Evolutionary conservation across 768 basidiomycete species (phyloP).

Genomic region (Macrocybe gigantea): DNA sequence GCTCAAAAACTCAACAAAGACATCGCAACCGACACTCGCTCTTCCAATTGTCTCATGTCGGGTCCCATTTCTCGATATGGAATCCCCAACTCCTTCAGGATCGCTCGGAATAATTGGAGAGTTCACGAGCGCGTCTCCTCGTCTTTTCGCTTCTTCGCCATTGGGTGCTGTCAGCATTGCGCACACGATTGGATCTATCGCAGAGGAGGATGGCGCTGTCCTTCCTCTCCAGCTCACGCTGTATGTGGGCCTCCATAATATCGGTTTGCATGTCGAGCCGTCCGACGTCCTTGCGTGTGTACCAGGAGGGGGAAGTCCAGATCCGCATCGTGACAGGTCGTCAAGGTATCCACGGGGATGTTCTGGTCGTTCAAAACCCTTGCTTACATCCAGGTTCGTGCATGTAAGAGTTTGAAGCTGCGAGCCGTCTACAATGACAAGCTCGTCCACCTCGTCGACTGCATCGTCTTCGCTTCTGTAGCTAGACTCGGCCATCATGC

Average conservation of each 20-base stretch:
- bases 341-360: constrained; percentile 55
- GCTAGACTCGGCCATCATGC: constrained; percentile 51
- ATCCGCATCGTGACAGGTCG: constrained; percentile 48
- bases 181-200: constrained; percentile 63
- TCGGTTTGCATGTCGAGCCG: constrained; percentile 55
- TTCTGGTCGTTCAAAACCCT: constrained; percentile 62
- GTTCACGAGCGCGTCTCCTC: constrained; percentile 26
- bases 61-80: constrained; percentile 38
- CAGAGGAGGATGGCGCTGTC: constrained; percentile 35
- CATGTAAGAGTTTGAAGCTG: constrained; percentile 61
- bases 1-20: too few species aligned
- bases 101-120: constrained; percentile 29
- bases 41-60: constrained; percentile 35
- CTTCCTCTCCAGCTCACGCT: constrained; percentile 30
- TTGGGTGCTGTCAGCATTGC: constrained; percentile 40
- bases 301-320: constrained; percentile 61
- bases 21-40: constrained; percentile 19
- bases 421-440: constrained; percentile 47
- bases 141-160: constrained; percentile 27
- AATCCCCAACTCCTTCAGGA: constrained; percentile 37
- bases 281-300: constrained; percentile 43
- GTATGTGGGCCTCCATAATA: constrained; percentile 53
- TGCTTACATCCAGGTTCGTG: constrained; percentile 58
- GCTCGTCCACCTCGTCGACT: constrained; percentile 56
- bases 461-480: constrained; percentile 60